Evolutionary conservation across 208 protist species (phyloP).

Genomic region (Trypanosoma caninum): DNA sequence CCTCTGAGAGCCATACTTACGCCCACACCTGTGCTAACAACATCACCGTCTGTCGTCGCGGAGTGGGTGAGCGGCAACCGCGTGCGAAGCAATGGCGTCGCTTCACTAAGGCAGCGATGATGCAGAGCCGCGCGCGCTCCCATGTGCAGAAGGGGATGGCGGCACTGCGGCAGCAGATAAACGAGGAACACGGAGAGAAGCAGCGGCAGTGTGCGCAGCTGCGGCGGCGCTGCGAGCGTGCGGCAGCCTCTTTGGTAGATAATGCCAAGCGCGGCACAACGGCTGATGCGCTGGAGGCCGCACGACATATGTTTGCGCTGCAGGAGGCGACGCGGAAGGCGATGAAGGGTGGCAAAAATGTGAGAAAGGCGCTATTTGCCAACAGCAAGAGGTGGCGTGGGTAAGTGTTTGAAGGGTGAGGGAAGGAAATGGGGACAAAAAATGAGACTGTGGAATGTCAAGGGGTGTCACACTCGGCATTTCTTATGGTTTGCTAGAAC

Average conservation of each 20-base stretch:
- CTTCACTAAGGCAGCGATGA: constrained; percentile 38
- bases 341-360: constrained; percentile 38
- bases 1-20: background rate
- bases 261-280: background rate
- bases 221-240: constrained; percentile 22
- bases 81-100: constrained; percentile 47
- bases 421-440: too few relatives aligned
- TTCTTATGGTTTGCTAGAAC: too few relatives aligned
- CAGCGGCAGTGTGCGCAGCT: constrained; percentile 26
- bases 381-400: constrained; percentile 42
- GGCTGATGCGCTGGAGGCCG: constrained; percentile 41
- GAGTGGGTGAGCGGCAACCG: constrained; percentile 15
- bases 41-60: background rate
- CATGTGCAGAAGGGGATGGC: constrained; percentile 39
- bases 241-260: constrained; percentile 39
- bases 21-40: background rate
- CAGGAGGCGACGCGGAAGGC: constrained; percentile 43
- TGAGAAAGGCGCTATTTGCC: constrained; percentile 41
- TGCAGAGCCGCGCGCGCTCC: constrained; percentile 39
- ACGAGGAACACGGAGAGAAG: constrained; percentile 35
- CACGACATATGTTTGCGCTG: constrained; percentile 53
- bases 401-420: background rate
- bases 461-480: too few relatives aligned
- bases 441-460: too few relatives aligned
- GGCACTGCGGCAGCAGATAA: constrained; percentile 41